Base-by-base conservation (phyloP, 371 early-diverging fungal species). In the Blakeslea trispora region DNA sequence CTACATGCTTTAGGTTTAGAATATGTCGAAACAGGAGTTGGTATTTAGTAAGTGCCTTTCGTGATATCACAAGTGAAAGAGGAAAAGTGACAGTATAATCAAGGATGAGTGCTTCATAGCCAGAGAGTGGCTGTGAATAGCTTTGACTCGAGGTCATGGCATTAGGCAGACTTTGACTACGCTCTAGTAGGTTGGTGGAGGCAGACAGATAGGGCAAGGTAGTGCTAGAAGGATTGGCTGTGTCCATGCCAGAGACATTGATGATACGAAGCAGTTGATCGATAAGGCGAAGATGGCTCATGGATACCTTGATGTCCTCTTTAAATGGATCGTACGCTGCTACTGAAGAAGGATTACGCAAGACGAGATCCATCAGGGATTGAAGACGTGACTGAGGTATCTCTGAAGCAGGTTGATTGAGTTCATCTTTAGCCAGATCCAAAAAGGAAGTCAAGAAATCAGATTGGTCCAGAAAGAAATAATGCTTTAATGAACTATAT, bases 361-460 rank as follows among this genome's bases (percentile, higher is more conserved):
- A 69, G 0, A 90, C 90, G 2, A 95, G 74, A 57, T 98, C 98
- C 67, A 97, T 79, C 13, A 94, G 72, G 0, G 92, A 89, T 63
- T 90, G 91, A 8, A 97, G 73, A 19, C 90, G 83, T 4, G 84
- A 81, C 9, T 89, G 57, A 0, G 89, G 79, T 19, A 94, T 88
- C 13, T 90, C 85, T 13, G 71, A 62, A 4, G 81, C 69, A 6
- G 92, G 89, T 44, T 85, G 84, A 22, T 72, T 74, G 31, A 96
- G 66, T 64, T 91, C 92, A 5, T 71, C 72, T 42, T 80, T 77
- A 5, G 94, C 93, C 23, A 94, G 70, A 66, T 97, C 97, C 39
- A 98, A 68, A 64, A 98, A 98, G 50, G 94, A 95, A 0, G 91
- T 91, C 43, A 98, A 66, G 61, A 90, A 98, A 63, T 97, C 98